Evolutionary conservation across 257 asterid species (phyloP).

Genomic region (Nicotiana otophora): DNA sequence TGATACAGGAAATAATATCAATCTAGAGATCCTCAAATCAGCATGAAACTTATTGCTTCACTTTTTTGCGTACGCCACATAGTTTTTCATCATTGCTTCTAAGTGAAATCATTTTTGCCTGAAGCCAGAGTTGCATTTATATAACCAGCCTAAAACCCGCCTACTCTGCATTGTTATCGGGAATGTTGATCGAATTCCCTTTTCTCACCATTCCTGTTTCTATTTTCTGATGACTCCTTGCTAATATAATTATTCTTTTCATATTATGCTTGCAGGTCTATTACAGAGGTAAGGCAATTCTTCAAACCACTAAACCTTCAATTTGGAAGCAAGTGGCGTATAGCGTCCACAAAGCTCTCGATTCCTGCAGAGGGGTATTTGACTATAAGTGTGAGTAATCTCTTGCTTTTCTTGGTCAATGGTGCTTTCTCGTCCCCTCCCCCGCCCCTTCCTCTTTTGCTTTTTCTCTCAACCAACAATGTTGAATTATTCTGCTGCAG

Average conservation of each 20-base stretch:
- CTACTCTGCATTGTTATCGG: not conserved
- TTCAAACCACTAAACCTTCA: constrained; percentile 63
- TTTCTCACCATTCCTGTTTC: not conserved
- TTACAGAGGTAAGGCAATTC: constrained; percentile 35
- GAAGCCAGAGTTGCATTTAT: not conserved
- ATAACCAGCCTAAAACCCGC: not conserved
- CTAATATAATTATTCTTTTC: not conserved
- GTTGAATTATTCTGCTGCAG: constrained; percentile 27
- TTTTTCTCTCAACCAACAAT: not conserved
- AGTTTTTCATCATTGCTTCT: not conserved
- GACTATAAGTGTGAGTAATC: constrained; percentile 41
- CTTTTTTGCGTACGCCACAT: not conserved
- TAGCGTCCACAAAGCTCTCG: constrained; percentile 44
- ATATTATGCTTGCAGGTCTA: constrained; percentile 27
- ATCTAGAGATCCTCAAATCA: not conserved
- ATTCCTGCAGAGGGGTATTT: constrained; percentile 74
- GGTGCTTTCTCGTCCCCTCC: not conserved
- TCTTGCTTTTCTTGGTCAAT: not conserved
- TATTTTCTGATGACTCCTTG: not conserved
- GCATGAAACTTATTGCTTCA: not conserved
- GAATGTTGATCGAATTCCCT: not conserved
- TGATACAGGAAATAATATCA: not conserved
- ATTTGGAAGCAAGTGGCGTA: constrained; percentile 71
- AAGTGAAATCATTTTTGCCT: not conserved
- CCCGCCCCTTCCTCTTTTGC: not conserved